These are phyloP conservation scores for Tricholoma matsutake DNA, from an alignment of 768 basidiomycete species.

Conservation along the genomic window DNA sequence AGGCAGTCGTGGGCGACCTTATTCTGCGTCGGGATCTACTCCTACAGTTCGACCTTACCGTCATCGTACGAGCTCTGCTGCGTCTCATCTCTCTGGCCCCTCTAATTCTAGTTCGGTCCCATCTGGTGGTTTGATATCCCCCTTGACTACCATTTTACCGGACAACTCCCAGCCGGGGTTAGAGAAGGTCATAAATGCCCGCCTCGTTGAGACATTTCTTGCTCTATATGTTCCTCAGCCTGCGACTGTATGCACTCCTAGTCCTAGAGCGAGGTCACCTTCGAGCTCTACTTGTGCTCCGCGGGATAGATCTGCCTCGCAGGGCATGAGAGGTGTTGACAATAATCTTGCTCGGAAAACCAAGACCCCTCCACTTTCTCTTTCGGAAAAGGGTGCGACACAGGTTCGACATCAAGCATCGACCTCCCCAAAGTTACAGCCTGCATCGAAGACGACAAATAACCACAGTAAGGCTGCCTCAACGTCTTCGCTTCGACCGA, in stretches of 20 bases:
- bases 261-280: not conserved
- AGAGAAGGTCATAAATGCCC: slow-evolving; percentile 68
- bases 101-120: slow-evolving; percentile 14
- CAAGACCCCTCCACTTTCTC: slow-evolving; percentile 19
- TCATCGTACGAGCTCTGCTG: slow-evolving; percentile 50
- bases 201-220: slow-evolving; percentile 77
- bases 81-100: slow-evolving; percentile 25
- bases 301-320: slow-evolving; percentile 7
- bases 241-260: slow-evolving; percentile 2
- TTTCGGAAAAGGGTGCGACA: slow-evolving; percentile 16
- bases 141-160: slow-evolving; percentile 36
- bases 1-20: slow-evolving; percentile 10
- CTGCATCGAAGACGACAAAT: slow-evolving; percentile 8
- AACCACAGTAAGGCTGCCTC: slow-evolving; percentile 27
- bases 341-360: slow-evolving; percentile 12
- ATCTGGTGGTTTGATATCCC: slow-evolving; percentile 18
- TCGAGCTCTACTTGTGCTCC: slow-evolving; percentile 3
- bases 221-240: slow-evolving; percentile 44
- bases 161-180: slow-evolving; percentile 67
- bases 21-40: slow-evolving; percentile 23
- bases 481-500: slow-evolving; percentile 17
- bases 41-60: slow-evolving; percentile 38
- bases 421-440: slow-evolving; percentile 7
- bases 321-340: slow-evolving; percentile 17
- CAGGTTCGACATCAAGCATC: slow-evolving; percentile 21